Base-by-base conservation (phyloP, 1,139 yeast species). In the Chernovozyma sophiae-reginae region DNA sequence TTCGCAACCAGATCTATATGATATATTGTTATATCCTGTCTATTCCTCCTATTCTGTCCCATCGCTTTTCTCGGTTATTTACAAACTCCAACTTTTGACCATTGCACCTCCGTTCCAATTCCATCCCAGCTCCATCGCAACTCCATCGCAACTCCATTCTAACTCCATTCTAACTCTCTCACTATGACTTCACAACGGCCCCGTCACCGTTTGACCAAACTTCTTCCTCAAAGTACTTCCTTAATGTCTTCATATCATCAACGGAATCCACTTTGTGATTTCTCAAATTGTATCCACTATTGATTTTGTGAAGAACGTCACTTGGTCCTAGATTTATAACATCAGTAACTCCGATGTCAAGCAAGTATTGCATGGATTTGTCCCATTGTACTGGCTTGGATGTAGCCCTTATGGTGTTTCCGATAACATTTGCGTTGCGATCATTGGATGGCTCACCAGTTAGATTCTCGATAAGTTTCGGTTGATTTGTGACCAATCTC, bases 331-430 rank as follows among this genome's bases (percentile, higher is more conserved):
- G 40, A 37, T 59, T 60, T 5, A 64, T 43, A 8, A 67, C 41
- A 10, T 43, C 43, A 4, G 50, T 44, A 4, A 60, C 46, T 3
- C 51, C 59, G 0, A 27, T 24, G 3, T 18, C 37, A 28, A 33
- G 32, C 24, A 67, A 39, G 22, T 33, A 43, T 26, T 58, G 50
- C 40, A 72, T 52, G 1, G 72, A 60, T 28, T 55, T 45, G 29
- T 55, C 55, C 70, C 77, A 74, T 37, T 59, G 60, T 3, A 74
- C 79, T 0, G 78, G 74, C 18, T 48, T 49, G 22, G 68, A 65
- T 45, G 67, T 71, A 16, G 62, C 68, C 5, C 43, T 41, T 7
- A 72, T 56, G 13, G 71, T 55, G 20, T 58, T 51, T 13, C 46
- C 43, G 3, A 66, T 35, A 3, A 64, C 57, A 12, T 43, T 45